These are phyloP conservation scores for Mucor indicus DNA, from an alignment of 371 early-diverging fungal species.

Conservation along the genomic window DNA sequence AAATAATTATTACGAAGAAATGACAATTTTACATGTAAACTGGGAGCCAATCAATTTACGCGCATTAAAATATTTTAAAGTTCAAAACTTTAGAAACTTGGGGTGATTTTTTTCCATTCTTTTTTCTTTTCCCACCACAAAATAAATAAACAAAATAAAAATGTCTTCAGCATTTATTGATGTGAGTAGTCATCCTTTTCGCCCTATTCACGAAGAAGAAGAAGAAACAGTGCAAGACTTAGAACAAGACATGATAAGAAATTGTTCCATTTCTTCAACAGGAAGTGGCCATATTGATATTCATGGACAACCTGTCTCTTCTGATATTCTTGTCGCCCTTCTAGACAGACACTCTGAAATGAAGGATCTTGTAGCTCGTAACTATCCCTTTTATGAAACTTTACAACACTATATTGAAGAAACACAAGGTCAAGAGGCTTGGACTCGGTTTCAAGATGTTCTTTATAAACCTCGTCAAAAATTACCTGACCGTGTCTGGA, in stretches of 20 bases:
- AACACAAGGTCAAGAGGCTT: constrained; percentile 32
- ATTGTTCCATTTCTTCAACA: constrained; percentile 18
- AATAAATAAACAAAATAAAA: not conserved
- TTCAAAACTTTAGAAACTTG: not conserved
- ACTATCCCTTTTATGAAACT: constrained; percentile 32
- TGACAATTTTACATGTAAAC: too few relatives aligned
- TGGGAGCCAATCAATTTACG: not conserved
- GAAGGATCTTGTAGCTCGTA: constrained; percentile 24
- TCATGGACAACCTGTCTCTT: constrained; percentile 28
- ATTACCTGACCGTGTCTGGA: constrained; percentile 36
- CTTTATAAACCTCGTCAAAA: constrained; percentile 38
- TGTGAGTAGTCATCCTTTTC: not conserved
- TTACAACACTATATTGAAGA: constrained; percentile 34
- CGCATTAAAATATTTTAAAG: not conserved
- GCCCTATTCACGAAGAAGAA: constrained; percentile 1
- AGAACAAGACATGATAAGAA: constrained; percentile 1
- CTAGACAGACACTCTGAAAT: constrained; percentile 39
- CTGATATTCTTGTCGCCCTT: constrained; percentile 39
- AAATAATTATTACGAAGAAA: too few relatives aligned
- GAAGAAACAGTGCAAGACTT: constrained; percentile 4
- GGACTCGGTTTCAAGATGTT: constrained; percentile 38
- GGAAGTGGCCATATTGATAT: constrained; percentile 24
- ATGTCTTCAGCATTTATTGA: constrained; percentile 16
- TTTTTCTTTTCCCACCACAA: constrained; percentile 1
- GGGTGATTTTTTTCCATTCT: not conserved